Base-by-base conservation (phyloP, 441 rosid genomes). In the Lepidium campestre region DNA sequence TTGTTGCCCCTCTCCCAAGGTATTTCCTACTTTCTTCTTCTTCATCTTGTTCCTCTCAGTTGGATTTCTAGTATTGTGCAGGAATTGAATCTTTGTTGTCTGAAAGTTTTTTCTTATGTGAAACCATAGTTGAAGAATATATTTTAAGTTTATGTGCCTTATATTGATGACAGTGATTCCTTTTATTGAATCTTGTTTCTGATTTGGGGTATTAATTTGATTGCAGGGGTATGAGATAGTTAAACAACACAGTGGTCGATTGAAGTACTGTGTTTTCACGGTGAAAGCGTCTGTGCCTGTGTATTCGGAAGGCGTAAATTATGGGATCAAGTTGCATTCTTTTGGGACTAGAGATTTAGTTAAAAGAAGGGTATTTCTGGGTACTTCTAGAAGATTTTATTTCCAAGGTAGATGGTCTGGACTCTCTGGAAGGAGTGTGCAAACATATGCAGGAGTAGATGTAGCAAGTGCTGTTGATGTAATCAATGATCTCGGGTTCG, bases 401-500 rank as follows among this genome's bases (percentile, higher is more conserved):
- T 73, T 72, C 64, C 50, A 78, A 57, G 72, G 67, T 58, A 67
- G 70, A 47, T 76, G 80, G 80, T 73, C 42, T 20, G 64, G 22
- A 2, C 80, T 8, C 2, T 13, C 57, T 59, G 55, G 57, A 56
- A 70, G 79, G 77, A 81, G 81, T 77, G 81, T 62, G 29, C 79
- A 46, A 68, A 62, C 72, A 42, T 60, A 58, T 73, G 90, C 90
- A 19, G 61, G 85, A 19, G 68, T 78, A 63, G 98, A 91, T 41
- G 93, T 93, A 53, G 90, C 93, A 35, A 48, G 71, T 77, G 99
- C 96, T 25, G 74, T 87, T 75, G 99, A 93, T 62, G 97, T 91
- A 55, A 86, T 93, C 78, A 93, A 93, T 49, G 99, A 93, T 84
- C 83, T 93, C 74, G 99, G 97, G 55, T 75, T 86, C 76, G 99